Conservation (phyloP, 1,284 basidiomycete genomes). For the Moesziomyces sp. region DNA sequence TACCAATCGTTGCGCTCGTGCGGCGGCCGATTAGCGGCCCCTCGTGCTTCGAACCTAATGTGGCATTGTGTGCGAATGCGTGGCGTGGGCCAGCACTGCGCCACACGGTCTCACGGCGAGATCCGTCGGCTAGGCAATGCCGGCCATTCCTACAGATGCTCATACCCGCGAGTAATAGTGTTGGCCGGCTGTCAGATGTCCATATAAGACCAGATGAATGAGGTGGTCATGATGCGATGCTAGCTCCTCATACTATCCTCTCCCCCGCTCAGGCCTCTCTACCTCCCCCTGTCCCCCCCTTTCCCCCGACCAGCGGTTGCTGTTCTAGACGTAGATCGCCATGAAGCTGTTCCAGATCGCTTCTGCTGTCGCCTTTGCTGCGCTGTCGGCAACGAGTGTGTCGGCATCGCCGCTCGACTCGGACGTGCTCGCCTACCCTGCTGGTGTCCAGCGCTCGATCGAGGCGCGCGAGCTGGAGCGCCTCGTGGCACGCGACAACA, state of each 20-base stretch:
- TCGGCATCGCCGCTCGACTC: constrained; percentile 17
- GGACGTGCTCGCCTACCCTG: constrained; percentile 8
- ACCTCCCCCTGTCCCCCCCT: neutral
- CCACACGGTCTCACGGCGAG: too few relatives aligned
- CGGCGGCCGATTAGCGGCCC: too few relatives aligned
- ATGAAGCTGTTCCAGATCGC: constrained; percentile 20
- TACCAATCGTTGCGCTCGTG: too few relatives aligned
- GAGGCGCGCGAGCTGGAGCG: constrained; percentile 18
- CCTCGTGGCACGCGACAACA: constrained; percentile 20
- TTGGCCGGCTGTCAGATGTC: too few relatives aligned
- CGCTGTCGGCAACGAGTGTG: constrained; percentile 15
- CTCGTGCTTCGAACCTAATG: too few relatives aligned
- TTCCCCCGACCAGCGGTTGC: neutral
- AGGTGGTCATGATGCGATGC: too few relatives aligned
- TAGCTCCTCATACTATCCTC: neutral
- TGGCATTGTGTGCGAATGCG: too few relatives aligned
- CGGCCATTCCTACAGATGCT: too few relatives aligned
- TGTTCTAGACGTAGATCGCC: constrained; percentile 1
- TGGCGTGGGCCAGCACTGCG: too few relatives aligned
- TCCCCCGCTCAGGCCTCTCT: neutral
- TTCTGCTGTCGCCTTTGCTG: constrained; percentile 16
- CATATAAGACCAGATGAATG: too few relatives aligned
- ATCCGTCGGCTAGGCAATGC: too few relatives aligned
- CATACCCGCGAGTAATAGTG: too few relatives aligned
- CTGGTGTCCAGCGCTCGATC: constrained; percentile 23